Percentiles rank a stretch among this genome's conserved stretches.
Conservation (phyloP, 2,329 filamentous ascomycete species). For the Cercospora sp. region DNA sequence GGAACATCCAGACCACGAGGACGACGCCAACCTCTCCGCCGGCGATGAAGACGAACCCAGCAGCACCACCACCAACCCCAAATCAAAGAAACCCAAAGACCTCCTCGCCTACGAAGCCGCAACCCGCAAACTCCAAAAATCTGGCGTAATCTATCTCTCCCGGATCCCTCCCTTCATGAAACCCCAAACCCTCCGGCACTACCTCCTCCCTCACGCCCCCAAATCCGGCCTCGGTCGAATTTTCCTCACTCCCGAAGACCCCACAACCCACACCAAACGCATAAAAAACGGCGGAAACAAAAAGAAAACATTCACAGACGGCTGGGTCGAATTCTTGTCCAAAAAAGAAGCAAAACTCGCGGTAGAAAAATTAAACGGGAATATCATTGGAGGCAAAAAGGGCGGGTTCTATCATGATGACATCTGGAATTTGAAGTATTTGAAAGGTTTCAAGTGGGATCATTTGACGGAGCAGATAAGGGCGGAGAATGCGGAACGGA, state of each 20-base stretch:
- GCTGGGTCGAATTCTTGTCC: conserved; percentile 79
- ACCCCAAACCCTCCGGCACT: conserved; percentile 71
- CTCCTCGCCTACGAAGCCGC: conserved; percentile 69
- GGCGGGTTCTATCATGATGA: conserved; percentile 81
- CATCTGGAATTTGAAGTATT: conserved; percentile 79
- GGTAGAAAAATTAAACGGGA: conserved; percentile 73
- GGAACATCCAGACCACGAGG: conserved; percentile 12
- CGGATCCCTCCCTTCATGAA: conserved; percentile 89
- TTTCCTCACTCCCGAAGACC: conserved; percentile 76
- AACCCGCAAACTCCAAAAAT: conserved; percentile 66
- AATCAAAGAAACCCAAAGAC: conserved; percentile 45
- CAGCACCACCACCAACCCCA: neutral
- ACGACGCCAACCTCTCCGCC: conserved; percentile 20
- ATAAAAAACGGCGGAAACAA: conserved; percentile 77
- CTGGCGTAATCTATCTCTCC: conserved; percentile 80
- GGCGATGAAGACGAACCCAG: conserved; percentile 18
- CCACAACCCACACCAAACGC: conserved; percentile 63
- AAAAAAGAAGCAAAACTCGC: conserved; percentile 77
- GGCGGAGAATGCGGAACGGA: conserved; percentile 76
- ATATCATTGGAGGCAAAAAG: conserved; percentile 80
- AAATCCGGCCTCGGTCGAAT: conserved; percentile 64
- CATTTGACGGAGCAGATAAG: conserved; percentile 73
- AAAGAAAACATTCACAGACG: conserved; percentile 77
- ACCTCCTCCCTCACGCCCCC: conserved; percentile 72
- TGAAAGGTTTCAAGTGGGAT: conserved; percentile 81